These are phyloP conservation scores for Carex kokanica DNA, from an alignment of 176 grass and related monocot species.

Conservation along the genomic window DNA sequence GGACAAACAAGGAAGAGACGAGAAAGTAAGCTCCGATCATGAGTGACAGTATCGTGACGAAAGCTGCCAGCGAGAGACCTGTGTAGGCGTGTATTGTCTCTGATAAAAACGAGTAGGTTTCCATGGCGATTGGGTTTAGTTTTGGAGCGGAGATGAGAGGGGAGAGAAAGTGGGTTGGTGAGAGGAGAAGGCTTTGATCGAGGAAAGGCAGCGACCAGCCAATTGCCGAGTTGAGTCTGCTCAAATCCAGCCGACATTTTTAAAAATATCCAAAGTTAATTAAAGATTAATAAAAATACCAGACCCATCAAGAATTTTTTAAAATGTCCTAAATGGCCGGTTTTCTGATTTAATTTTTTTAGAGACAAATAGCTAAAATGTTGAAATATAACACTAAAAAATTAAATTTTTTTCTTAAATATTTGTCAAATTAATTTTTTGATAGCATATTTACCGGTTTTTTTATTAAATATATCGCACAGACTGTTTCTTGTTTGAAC, in stretches of 20 bases:
- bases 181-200: background rate
- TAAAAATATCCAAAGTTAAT: too few species aligned
- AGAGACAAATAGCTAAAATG: too few species aligned
- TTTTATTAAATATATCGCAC: too few species aligned
- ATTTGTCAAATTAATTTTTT: too few species aligned
- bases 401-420: too few species aligned
- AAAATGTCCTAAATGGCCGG: too few species aligned
- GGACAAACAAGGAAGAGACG: slow-evolving; percentile 67
- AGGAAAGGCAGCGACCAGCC: background rate
- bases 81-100: slow-evolving; percentile 66
- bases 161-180: background rate
- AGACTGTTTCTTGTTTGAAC: too few species aligned
- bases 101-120: slow-evolving; percentile 11
- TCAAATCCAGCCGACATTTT: background rate
- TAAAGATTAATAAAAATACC: too few species aligned
- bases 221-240: background rate
- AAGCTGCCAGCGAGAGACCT: slow-evolving; percentile 69
- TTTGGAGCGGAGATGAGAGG: background rate
- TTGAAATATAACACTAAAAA: too few species aligned
- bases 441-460: too few species aligned
- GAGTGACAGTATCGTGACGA: slow-evolving; percentile 73
- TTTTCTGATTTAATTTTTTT: too few species aligned
- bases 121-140: slow-evolving; percentile 24
- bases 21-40: slow-evolving; percentile 74
- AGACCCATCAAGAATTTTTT: too few species aligned